Evolutionary conservation across 1,284 basidiomycete species (phyloP), one percentile per base, ranked within the genome.

Genomic region (Rhodotorula mucilaginosa): DNA sequence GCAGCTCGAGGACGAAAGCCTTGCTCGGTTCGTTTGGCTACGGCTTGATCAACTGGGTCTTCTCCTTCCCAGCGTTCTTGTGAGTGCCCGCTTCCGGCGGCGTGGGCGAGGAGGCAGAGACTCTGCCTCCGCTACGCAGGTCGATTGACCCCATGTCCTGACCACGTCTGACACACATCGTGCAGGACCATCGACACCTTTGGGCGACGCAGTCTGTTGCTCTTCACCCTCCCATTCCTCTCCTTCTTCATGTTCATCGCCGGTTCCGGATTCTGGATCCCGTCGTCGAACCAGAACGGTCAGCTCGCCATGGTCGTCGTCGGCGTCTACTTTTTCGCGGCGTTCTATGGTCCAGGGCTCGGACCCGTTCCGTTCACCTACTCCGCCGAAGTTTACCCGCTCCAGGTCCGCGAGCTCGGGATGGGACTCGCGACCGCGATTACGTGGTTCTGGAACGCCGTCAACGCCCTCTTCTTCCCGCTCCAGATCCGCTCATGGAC

Each of bases 11-110:
- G 26, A 65, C 68, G 8, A 80, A 83, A 58, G 84, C 86, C 1
- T 83, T 90, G 39, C 81, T 87, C 61, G 87, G 87, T 0, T 89
- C 89, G 0, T 84, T 86, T 76, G 86, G 85, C 34, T 87, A 86
- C 77, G 86, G 58, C 39, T 59, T 69, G 10, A 65, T 74, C 68
- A 75, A 75, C 64, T 70, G 61, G 59, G 47, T 79, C 7, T 80
- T 79, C 65, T 79, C 78, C 64, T 76, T 58, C 74, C 80, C 26
- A 70, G 68, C 71, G 0, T 73, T 64, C 29, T 78, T 74, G 61
- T 79, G 79, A 4, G 80, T 81, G 62, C 79, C 81, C 63, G 76
- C 74, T 12, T 80, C 78, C 64, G 81, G 80, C 4, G 69, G 83
- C 34, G 69, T 82, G 8, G 65, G 77, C 47, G 70, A 81, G 26